Percentiles rank a stretch among this genome's conserved stretches.
These are phyloP conservation scores for Canavalia gladiata DNA, from an alignment of 306 rosid species.

Conservation along the genomic window DNA sequence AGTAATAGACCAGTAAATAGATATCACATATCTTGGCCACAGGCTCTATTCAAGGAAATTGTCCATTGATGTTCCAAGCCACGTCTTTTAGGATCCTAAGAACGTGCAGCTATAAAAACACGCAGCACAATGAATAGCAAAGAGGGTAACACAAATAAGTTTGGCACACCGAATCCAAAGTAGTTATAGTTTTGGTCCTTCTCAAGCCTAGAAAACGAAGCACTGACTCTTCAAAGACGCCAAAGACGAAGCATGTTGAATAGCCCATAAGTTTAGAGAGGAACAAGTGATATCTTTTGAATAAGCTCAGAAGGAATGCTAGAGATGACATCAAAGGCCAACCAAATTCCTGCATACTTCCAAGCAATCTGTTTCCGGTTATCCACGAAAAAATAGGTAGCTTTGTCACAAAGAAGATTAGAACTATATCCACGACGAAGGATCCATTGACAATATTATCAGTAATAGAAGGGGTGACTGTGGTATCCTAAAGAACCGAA, in stretches of 20 bases:
- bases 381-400: constrained; percentile 76
- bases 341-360: constrained; percentile 74
- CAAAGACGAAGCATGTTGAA: constrained; percentile 96
- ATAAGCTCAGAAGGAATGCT: constrained; percentile 85
- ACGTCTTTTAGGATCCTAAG: constrained; percentile 75
- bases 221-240: constrained; percentile 96
- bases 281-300: constrained; percentile 57
- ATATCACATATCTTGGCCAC: constrained; percentile 80
- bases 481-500: constrained; percentile 83
- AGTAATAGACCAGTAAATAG: constrained; percentile 93
- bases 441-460: constrained; percentile 88
- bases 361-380: constrained; percentile 70
- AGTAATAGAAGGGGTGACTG: constrained; percentile 61
- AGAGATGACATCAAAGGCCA: constrained; percentile 79
- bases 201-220: constrained; percentile 87
- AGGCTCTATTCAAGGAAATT: constrained; percentile 63
- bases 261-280: constrained; percentile 72
- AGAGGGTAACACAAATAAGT: constrained; percentile 87
- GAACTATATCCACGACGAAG: constrained; percentile 77
- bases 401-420: constrained; percentile 89
- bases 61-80: constrained; percentile 70
- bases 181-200: constrained; percentile 87
- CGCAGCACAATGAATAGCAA: constrained; percentile 87
- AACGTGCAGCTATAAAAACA: constrained; percentile 89
- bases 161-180: constrained; percentile 93